phyloP scores from a whole-genome alignment of 768 basidiomycete genomes.

The Mycena belliarum region DNA sequence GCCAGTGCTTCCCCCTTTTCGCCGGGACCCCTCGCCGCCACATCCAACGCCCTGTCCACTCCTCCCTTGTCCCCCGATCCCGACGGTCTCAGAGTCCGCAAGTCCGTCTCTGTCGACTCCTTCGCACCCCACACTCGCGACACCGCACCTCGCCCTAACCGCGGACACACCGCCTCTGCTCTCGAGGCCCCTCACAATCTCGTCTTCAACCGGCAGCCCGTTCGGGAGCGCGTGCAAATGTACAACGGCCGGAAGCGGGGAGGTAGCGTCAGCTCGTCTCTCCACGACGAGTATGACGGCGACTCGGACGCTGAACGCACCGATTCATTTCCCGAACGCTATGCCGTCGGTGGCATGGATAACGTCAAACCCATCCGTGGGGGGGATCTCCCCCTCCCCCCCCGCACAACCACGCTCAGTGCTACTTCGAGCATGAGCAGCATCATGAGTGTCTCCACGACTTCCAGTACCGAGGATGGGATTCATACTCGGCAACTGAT shows the following conservation, averaged over 20 bases:
- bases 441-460: conserved; percentile 36
- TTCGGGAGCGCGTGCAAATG: conserved; percentile 23
- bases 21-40: background rate
- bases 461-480: conserved; percentile 39
- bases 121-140: conserved; percentile 50
- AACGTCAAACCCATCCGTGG: conserved; percentile 39
- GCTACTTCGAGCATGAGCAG: conserved; percentile 40
- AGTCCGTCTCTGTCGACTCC: conserved; percentile 79
- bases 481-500: conserved; percentile 37
- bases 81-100: conserved; percentile 48
- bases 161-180: conserved; percentile 38
- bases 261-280: conserved; percentile 51
- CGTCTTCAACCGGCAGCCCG: conserved; percentile 26
- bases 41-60: background rate
- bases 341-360: conserved; percentile 15
- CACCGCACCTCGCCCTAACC: conserved; percentile 37
- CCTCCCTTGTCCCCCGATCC: conserved; percentile 24
- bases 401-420: conserved; percentile 48
- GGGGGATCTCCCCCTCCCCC: conserved; percentile 64
- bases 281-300: conserved; percentile 41
- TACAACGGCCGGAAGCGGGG: conserved; percentile 50
- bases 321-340: conserved; percentile 33
- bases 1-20: background rate
- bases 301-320: conserved; percentile 60
- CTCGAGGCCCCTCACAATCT: conserved; percentile 34